phyloP scores from a whole-genome alignment of 208 protist genomes.

The Leishmania gerbilli region DNA sequence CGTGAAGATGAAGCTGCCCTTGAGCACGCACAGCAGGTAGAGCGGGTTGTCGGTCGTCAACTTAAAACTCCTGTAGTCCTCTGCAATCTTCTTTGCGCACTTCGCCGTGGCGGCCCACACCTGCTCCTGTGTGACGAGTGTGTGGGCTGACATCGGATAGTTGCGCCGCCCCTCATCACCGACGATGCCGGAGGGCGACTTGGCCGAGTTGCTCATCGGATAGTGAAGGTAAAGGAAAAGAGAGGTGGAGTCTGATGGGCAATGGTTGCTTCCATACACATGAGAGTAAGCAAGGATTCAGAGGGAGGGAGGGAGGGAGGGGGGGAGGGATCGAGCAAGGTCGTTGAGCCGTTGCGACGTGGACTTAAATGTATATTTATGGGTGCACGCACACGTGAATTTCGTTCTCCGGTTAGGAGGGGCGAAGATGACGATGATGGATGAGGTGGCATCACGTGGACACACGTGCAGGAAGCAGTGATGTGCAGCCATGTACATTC shows the following conservation, averaged over 20 bases:
- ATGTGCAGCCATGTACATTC: not conserved
- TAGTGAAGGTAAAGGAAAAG: conserved; percentile 1
- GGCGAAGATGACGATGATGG: not conserved
- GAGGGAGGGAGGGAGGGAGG: not conserved
- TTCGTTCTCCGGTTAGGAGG: not conserved
- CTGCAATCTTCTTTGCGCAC: conserved; percentile 69
- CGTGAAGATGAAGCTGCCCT: conserved; percentile 85
- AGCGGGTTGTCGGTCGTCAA: conserved; percentile 64
- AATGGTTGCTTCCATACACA: not conserved
- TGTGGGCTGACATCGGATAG: conserved; percentile 63
- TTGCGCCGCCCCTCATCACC: conserved; percentile 23
- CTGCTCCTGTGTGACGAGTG: conserved; percentile 61
- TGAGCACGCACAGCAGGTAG: conserved; percentile 84
- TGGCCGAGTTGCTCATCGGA: conserved; percentile 14
- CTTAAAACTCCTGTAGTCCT: conserved; percentile 59
- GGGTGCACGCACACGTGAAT: not conserved
- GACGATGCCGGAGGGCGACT: not conserved
- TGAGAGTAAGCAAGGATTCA: not conserved
- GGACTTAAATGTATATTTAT: not conserved
- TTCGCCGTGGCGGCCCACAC: conserved; percentile 45
- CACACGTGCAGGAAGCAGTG: not conserved
- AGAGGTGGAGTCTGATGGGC: not conserved
- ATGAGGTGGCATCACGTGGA: not conserved
- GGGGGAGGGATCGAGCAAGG: not conserved
- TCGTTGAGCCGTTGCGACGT: not conserved